Evolutionary conservation across 2,329 filamentous ascomycete genomes (phyloP).

Genomic region (Dryadomyces quercus-mongolicae): DNA sequence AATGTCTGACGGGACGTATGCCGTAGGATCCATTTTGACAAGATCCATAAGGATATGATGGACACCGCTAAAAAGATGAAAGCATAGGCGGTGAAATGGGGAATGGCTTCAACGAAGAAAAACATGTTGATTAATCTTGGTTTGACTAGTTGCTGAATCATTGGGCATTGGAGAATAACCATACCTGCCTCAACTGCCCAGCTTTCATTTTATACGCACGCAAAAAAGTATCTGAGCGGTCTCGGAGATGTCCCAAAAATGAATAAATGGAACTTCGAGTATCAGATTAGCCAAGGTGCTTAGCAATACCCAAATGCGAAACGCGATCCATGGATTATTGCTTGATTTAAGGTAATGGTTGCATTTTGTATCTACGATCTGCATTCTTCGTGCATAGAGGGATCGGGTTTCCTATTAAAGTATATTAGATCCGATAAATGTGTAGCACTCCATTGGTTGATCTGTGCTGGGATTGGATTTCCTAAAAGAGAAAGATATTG

Average conservation of each 20-base stretch:
- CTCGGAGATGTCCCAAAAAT: too few species aligned
- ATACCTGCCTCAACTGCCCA: too few species aligned
- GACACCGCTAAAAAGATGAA: not conserved
- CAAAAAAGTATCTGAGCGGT: too few species aligned
- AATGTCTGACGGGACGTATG: not conserved
- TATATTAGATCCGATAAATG: not conserved
- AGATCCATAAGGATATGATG: not conserved
- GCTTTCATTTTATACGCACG: too few species aligned
- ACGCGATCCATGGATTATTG: not conserved
- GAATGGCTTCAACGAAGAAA: not conserved
- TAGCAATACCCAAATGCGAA: conserved; percentile 1
- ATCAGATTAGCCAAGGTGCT: not conserved
- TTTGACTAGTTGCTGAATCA: too few species aligned
- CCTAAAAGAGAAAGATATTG: not conserved
- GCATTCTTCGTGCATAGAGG: not conserved
- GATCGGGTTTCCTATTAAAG: not conserved
- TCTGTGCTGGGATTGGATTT: not conserved
- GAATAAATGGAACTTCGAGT: not conserved
- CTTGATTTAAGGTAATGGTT: too few species aligned
- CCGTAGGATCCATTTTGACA: not conserved
- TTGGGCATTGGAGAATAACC: too few species aligned
- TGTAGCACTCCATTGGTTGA: not conserved
- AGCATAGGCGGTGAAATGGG: not conserved
- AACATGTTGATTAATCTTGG: not conserved
- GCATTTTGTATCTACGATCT: too few species aligned